A percentile compares a stretch with the other conserved stretches of the same genome.
Evolutionary conservation across 2,329 filamentous ascomycete genomes (phyloP).

Genomic region (Huntiella decipiens): DNA sequence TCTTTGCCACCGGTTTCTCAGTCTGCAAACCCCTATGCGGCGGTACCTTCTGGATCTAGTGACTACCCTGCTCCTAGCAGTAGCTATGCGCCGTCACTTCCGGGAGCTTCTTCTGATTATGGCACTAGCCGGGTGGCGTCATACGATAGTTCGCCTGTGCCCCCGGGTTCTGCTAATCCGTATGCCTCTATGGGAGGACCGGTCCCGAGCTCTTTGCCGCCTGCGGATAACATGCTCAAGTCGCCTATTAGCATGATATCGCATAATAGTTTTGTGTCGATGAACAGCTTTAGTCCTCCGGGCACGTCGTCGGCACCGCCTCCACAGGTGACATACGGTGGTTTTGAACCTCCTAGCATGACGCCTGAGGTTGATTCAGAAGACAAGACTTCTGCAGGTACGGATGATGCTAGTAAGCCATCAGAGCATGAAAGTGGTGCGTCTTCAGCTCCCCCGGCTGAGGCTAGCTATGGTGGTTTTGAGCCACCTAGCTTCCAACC

Average conservation of each 20-base stretch:
- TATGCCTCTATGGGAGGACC: not conserved
- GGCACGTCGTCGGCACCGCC: slow-evolving; percentile 14
- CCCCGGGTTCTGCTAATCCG: not conserved
- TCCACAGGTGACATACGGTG: slow-evolving; percentile 21
- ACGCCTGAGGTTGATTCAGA: slow-evolving; percentile 13
- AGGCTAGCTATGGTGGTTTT: slow-evolving; percentile 25
- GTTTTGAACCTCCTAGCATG: slow-evolving; percentile 27
- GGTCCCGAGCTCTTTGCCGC: not conserved
- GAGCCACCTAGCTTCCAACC: slow-evolving; percentile 45
- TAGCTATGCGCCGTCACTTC: slow-evolving; percentile 6
- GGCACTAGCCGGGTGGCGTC: slow-evolving; percentile 3
- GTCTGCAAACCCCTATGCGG: not conserved
- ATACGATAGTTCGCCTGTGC: slow-evolving; percentile 4
- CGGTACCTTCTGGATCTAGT: not conserved
- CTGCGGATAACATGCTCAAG: slow-evolving; percentile 1
- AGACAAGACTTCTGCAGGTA: not conserved
- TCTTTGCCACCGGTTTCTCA: not conserved
- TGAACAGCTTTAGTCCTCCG: not conserved
- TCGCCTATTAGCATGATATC: slow-evolving; percentile 5
- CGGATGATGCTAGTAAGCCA: not conserved
- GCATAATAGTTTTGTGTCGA: slow-evolving; percentile 2
- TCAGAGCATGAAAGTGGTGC: not conserved
- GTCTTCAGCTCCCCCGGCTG: not conserved
- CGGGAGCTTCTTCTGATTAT: slow-evolving; percentile 7
- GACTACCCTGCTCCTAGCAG: slow-evolving; percentile 4